Conservation (phyloP, 495 filamentous ascomycete species). For the Xylaria grammica region DNA sequence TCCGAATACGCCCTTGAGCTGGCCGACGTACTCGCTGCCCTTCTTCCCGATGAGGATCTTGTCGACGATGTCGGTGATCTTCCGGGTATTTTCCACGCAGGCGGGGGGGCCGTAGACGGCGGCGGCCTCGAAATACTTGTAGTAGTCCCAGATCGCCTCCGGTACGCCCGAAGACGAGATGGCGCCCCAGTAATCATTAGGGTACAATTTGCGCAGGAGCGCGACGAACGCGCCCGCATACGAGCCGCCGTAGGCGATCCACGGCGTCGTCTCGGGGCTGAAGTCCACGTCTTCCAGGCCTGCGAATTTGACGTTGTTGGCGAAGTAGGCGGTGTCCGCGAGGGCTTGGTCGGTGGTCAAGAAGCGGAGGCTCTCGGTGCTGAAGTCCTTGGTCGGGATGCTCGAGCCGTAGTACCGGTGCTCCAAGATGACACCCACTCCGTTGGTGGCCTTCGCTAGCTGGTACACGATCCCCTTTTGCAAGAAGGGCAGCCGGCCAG, state of each 20-base stretch:
- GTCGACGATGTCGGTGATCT: constrained; percentile 66
- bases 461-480: constrained; percentile 72
- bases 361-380: constrained; percentile 70
- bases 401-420: constrained; percentile 75
- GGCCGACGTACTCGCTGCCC: constrained; percentile 45
- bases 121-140: constrained; percentile 72
- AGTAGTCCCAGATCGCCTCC: constrained; percentile 72
- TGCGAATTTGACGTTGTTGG: constrained; percentile 65
- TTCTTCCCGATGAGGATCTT: constrained; percentile 64
- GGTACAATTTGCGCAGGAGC: constrained; percentile 71
- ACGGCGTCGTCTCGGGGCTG: constrained; percentile 62
- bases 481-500: constrained; percentile 63
- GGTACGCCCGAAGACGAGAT: constrained; percentile 76
- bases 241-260: constrained; percentile 74
- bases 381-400: constrained; percentile 62
- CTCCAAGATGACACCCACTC: constrained; percentile 76
- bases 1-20: constrained; percentile 67
- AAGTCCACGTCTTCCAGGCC: constrained; percentile 67
- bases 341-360: constrained; percentile 77
- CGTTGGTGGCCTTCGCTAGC: constrained; percentile 65
- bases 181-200: constrained; percentile 69
- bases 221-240: constrained; percentile 77
- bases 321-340: constrained; percentile 75
- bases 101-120: constrained; percentile 54
- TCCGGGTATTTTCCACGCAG: constrained; percentile 62